Evolutionary conservation across 352 stramenopile species (phyloP), one percentile per base, ranked within the genome.

Genomic region (Globisporangium solare): DNA sequence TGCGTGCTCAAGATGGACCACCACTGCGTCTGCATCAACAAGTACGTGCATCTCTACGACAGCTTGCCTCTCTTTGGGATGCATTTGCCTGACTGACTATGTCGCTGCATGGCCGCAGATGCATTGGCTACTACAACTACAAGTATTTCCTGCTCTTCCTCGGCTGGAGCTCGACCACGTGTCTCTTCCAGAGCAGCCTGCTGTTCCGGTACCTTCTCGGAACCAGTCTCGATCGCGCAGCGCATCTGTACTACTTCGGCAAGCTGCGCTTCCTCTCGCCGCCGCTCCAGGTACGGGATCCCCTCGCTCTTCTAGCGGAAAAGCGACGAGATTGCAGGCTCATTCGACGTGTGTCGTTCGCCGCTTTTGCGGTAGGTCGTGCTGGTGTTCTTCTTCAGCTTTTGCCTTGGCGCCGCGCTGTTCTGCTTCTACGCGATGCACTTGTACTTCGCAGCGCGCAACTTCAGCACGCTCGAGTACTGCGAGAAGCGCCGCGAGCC

Each of bases 1-100:
- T 95, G 85, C 47, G 76, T 95, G 56, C 71, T 89, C 61, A 93
- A 93, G 66, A 93, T 95, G 85, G 85, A 95, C 59, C 85, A 95
- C 63, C 85, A 95, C 60, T 95, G 85, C 66, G 68, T 92, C 54
- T 95, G 88, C 70, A 86, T 93, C 58, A 95, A 95, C 75, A 95
- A 95, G 83, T 92, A 68, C 61, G 68, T 67, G n/a, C n/a, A n/a
- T 15, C 20, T 46, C 14, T 13, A 32, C 43, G 21, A 7, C 3
- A 35, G 27, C 50, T 51, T 39, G 11, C 53, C n/a, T 21, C 21
- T 60, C 47, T 40, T 40, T 61, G 17, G 18, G 6, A 51, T 6
- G 49, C 17, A 21, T 14, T 48, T 42, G 7, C 35, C 37, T 39
- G 45, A 49, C 40, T 21, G 3, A 45, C 41, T 35, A 31, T 43